Evolutionary conservation across 441 rosid genomes (phyloP), one percentile per base, ranked within the genome.

Genomic region (Bocquillonia castaneifolia): DNA sequence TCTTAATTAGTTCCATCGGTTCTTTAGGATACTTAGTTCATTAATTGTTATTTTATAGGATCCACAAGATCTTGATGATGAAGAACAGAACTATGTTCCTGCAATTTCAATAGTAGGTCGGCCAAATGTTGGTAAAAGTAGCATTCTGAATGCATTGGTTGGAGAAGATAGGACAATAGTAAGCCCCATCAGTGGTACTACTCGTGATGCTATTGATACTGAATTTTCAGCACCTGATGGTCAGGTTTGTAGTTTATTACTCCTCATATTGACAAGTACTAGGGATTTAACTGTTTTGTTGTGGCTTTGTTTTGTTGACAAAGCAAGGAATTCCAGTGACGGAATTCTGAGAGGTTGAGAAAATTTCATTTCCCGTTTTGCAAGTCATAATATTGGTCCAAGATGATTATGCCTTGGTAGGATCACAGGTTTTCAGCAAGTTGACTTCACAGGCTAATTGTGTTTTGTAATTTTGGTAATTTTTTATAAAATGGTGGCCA

Each of bases 111-210:
- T 93, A 73, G 96, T 93, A 72, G 98, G 98, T 66, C 81, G 93
- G 63, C 98, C 98, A 64, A 91, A 93, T 73, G 98, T 93, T 76
- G 98, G 98, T 54, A 93, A 93, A 80, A 93, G 98, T 76, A 93
- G 98, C 83, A 93, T 93, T 76, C 81, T 93, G 78, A 93, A 93
- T 89, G 91, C 98, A 66, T 83, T 91, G 88, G 82, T 93, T 63
- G 92, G 98, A 63, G 98, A 93, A 79, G 97, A 93, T 76, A 86
- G 97, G 84, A 86, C 97, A 64, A 91, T 93, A 78, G 98, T 93
- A 68, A 93, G 98, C 79, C 97, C 98, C 59, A 68, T 93, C 78
- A 93, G 98, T 78, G 98, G 98, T 51, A 93, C 98, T 52, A 93
- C 98, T 13, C 98, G 98, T 62, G 98, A 93, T 84, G 98, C 97